Conservation (phyloP, 768 basidiomycete genomes). For the Hygrocybe punicea region DNA sequence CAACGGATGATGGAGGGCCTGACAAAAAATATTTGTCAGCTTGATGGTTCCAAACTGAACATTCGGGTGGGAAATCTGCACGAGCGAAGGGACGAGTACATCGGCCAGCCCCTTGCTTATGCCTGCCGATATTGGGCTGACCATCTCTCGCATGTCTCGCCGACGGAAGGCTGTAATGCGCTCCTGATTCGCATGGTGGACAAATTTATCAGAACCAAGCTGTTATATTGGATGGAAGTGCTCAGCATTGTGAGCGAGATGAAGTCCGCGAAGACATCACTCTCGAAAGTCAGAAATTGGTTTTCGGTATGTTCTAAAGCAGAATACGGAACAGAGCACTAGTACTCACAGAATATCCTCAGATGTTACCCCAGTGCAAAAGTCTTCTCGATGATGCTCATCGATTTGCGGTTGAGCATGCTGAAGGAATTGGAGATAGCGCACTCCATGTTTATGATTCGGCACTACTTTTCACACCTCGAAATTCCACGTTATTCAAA, state of each 20-base stretch:
- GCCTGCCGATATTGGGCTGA: constrained; percentile 19
- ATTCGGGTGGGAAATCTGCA: not conserved
- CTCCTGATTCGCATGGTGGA: not conserved
- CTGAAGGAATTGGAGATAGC: not conserved
- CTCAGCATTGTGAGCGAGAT: not conserved
- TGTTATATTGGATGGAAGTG: not conserved
- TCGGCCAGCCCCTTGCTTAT: constrained; percentile 9
- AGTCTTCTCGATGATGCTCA: not conserved
- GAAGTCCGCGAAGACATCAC: not conserved
- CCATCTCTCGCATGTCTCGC: constrained; percentile 4
- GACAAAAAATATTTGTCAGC: constrained; percentile 2
- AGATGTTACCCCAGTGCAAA: no score
- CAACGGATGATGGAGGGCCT: constrained; percentile 3
- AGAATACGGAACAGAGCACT: no score
- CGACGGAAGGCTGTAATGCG: not conserved
- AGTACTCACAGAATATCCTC: no score
- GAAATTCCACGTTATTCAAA: not conserved
- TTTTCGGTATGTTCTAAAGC: not conserved
- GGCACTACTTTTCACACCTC: not conserved
- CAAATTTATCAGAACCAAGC: not conserved
- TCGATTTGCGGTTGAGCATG: not conserved
- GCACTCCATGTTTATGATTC: not conserved
- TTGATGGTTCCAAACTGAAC: not conserved
- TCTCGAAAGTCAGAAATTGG: not conserved
- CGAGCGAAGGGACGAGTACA: not conserved